A percentile compares a stretch with the other conserved stretches of the same genome.
Evolutionary conservation across 192 early-diverging fungal genomes (phyloP).

Genomic region (Dissophora globulifera): DNA sequence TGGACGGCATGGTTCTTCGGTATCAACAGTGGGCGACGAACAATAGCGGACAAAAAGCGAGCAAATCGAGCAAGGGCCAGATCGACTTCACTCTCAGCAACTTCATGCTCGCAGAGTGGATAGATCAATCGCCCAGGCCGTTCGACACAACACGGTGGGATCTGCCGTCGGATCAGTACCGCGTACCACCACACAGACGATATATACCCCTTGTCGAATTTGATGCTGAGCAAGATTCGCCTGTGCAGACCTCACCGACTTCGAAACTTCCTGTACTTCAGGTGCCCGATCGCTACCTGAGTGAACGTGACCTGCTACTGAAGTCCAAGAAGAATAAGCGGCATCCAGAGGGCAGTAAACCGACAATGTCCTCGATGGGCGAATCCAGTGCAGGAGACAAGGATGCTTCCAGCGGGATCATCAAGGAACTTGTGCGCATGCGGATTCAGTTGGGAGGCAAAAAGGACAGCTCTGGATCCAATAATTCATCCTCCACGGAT

Average conservation of each 20-base stretch:
- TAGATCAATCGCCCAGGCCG: slow-evolving; percentile 10
- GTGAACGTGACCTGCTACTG: slow-evolving; percentile 16
- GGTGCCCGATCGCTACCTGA: slow-evolving; percentile 33
- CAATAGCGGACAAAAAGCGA: slow-evolving; percentile 17
- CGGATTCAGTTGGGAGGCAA: slow-evolving; percentile 22
- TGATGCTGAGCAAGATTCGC: slow-evolving; percentile 27
- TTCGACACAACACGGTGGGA: slow-evolving; percentile 19
- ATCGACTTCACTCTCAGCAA: slow-evolving; percentile 46
- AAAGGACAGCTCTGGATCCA: slow-evolving; percentile 18
- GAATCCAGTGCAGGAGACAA: not conserved
- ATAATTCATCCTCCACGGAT: slow-evolving; percentile 3
- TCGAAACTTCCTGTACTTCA: slow-evolving; percentile 34
- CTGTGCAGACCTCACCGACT: slow-evolving; percentile 9
- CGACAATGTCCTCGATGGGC: not conserved
- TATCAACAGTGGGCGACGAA: slow-evolving; percentile 40
- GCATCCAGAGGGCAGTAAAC: not conserved
- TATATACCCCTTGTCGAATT: slow-evolving; percentile 52
- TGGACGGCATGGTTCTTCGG: slow-evolving; percentile 47
- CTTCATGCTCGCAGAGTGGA: slow-evolving; percentile 40
- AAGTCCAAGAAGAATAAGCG: slow-evolving; percentile 23
- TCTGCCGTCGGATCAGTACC: slow-evolving; percentile 6
- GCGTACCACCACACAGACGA: slow-evolving; percentile 20
- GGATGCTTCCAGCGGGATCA: not conserved
- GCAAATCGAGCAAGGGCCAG: slow-evolving; percentile 30
- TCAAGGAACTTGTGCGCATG: slow-evolving; percentile 42